phyloP scores from a whole-genome alignment of 2,329 filamentous ascomycete genomes.

The Alternaria ventricosa region DNA sequence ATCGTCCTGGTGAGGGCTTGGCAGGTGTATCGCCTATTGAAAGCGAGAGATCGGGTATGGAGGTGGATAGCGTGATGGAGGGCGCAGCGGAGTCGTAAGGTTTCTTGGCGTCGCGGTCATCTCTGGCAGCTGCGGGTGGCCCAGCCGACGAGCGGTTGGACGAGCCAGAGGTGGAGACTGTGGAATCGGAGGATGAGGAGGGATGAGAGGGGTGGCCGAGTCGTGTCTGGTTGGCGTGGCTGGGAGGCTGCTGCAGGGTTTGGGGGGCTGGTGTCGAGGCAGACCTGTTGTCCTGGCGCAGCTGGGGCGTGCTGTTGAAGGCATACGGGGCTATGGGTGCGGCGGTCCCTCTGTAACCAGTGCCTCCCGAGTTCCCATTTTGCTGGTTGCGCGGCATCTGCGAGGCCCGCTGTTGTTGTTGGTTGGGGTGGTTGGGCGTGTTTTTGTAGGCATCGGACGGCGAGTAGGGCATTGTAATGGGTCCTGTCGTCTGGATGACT shows the following conservation, averaged over 20 bases:
- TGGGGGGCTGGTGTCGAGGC: conserved; percentile 60
- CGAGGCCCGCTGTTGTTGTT: conserved; percentile 47
- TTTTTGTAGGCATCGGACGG: conserved; percentile 57
- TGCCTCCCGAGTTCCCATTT: conserved; percentile 48
- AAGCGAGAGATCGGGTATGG: conserved; percentile 63
- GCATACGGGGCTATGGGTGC: conserved; percentile 59
- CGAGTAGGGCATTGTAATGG: conserved; percentile 60
- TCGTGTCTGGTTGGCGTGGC: conserved; percentile 30
- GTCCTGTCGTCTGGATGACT: conserved; percentile 54
- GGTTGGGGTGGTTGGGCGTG: conserved; percentile 45
- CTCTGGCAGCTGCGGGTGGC: conserved; percentile 52
- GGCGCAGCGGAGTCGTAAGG: conserved; percentile 49
- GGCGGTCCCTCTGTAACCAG: conserved; percentile 52
- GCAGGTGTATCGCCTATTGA: conserved; percentile 63
- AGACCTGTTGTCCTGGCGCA: conserved; percentile 63
- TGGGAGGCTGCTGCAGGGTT: conserved; percentile 38
- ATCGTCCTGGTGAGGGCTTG: conserved; percentile 81
- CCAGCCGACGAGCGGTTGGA: conserved; percentile 55
- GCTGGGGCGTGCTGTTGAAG: conserved; percentile 60
- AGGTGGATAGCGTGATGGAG: conserved; percentile 59
- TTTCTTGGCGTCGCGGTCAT: conserved; percentile 55
- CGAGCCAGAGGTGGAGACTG: conserved; percentile 57
- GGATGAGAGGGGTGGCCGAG: conserved; percentile 48
- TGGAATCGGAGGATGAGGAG: conserved; percentile 52
- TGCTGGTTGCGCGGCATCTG: conserved; percentile 53